Percentiles rank a stretch among this genome's conserved stretches.
Evolutionary conservation across 2,329 filamentous ascomycete species (phyloP).

Genomic region (Neonectria coccinea): DNA sequence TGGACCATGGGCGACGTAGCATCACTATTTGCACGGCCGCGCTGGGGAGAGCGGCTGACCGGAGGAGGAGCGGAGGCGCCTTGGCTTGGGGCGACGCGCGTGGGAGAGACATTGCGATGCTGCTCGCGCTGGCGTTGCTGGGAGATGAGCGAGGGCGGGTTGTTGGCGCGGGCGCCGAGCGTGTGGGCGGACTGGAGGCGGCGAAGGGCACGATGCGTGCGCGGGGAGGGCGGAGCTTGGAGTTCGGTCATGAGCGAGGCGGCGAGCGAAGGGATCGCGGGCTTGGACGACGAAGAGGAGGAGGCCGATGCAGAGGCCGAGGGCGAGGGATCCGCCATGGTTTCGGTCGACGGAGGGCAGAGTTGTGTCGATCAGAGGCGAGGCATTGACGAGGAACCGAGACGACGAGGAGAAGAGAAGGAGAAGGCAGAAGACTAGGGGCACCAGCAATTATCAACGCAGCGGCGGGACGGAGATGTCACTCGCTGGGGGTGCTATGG

Average conservation of each 20-base stretch:
- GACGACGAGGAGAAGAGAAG: neutral
- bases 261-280: slow-evolving; percentile 41
- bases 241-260: slow-evolving; percentile 56
- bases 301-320: slow-evolving; percentile 24
- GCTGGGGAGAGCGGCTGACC: slow-evolving; percentile 59
- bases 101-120: slow-evolving; percentile 52
- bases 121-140: slow-evolving; percentile 68
- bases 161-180: slow-evolving; percentile 67
- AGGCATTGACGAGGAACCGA: slow-evolving; percentile 17
- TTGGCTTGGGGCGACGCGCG: slow-evolving; percentile 36
- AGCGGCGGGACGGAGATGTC: slow-evolving; percentile 1
- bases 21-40: slow-evolving; percentile 80
- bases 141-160: slow-evolving; percentile 69
- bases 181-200: slow-evolving; percentile 82
- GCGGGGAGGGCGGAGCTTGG: slow-evolving; percentile 69
- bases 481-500: slow-evolving; percentile 13
- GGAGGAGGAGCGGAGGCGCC: slow-evolving; percentile 21
- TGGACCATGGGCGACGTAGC: slow-evolving; percentile 60
- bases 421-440: neutral
- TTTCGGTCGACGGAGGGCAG: slow-evolving; percentile 16
- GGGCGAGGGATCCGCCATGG: slow-evolving; percentile 37
- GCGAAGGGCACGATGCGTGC: slow-evolving; percentile 75
- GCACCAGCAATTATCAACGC: neutral
- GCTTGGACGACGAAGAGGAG: slow-evolving; percentile 31
- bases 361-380: slow-evolving; percentile 4